Evolutionary conservation across 495 filamentous ascomycete species (phyloP).

Genomic region (Talaromyces proteolyticus): DNA sequence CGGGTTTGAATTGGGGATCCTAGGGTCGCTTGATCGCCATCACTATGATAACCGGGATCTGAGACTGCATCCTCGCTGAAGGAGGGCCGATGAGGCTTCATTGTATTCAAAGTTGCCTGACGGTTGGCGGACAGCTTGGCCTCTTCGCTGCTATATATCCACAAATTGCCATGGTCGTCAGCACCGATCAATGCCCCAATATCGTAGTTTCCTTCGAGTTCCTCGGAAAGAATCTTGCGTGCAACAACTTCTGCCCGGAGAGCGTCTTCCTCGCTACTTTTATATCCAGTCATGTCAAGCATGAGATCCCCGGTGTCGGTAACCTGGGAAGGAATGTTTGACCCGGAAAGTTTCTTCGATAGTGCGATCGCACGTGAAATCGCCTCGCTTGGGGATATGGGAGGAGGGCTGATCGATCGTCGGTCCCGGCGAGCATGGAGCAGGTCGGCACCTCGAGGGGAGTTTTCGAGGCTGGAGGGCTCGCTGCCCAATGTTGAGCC

Average conservation of each 20-base stretch:
- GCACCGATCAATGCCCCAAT: constrained; percentile 92
- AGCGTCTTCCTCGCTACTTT: constrained; percentile 85
- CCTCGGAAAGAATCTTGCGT: constrained; percentile 91
- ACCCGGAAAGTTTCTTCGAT: constrained; percentile 78
- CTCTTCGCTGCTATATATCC: constrained; percentile 98
- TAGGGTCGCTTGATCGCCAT: constrained; percentile 49
- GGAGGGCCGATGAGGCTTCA: constrained; percentile 46
- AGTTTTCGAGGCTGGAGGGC: constrained; percentile 12
- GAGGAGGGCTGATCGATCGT: constrained; percentile 71
- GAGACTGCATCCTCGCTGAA: constrained; percentile 78
- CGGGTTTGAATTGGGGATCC: constrained; percentile 24
- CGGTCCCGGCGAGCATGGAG: constrained; percentile 17
- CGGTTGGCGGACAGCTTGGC: constrained; percentile 72
- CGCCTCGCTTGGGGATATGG: constrained; percentile 67
- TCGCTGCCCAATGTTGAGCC: constrained; percentile 7
- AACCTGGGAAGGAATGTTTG: constrained; percentile 88
- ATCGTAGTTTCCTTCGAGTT: constrained; percentile 91
- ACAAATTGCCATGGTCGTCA: constrained; percentile 91
- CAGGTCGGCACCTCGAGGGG: background rate
- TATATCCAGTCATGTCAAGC: constrained; percentile 97
- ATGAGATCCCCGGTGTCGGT: constrained; percentile 94
- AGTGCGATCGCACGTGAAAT: constrained; percentile 77
- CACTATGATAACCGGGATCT: constrained; percentile 92
- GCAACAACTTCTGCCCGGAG: constrained; percentile 87
- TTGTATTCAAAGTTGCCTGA: constrained; percentile 42